phyloP scores from a whole-genome alignment of 495 filamentous ascomycete species.

The Trichoderma gamsii region DNA sequence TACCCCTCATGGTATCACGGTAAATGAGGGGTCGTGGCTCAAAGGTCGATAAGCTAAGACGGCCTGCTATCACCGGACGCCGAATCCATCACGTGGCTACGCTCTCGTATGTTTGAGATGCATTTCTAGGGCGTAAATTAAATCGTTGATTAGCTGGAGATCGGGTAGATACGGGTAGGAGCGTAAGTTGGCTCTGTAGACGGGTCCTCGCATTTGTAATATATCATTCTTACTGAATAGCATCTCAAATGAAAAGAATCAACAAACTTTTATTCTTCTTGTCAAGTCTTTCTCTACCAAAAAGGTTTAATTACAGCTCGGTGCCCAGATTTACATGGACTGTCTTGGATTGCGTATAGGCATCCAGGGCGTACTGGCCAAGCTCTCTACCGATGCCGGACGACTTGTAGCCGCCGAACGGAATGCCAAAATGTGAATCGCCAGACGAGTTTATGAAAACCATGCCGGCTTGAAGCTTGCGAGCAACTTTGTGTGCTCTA shows the following conservation, averaged over 20 bases:
- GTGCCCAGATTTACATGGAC: neutral
- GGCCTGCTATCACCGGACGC: neutral
- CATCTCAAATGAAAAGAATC: neutral
- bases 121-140: neutral
- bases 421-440: slow-evolving; percentile 35
- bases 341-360: slow-evolving; percentile 11
- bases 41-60: neutral
- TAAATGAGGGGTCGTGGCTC: neutral
- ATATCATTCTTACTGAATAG: neutral
- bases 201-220: no score
- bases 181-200: no score
- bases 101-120: neutral
- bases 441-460: slow-evolving; percentile 47
- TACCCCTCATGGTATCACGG: neutral
- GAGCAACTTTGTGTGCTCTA: slow-evolving; percentile 52
- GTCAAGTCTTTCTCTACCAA: neutral
- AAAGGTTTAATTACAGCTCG: neutral
- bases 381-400: slow-evolving; percentile 13
- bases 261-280: neutral
- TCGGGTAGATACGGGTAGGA: neutral
- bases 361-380: slow-evolving; percentile 1
- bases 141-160: neutral
- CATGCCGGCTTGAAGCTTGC: slow-evolving; percentile 45
- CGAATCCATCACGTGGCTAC: neutral
- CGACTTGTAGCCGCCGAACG: slow-evolving; percentile 16